Evolutionary conservation across 2,329 filamentous ascomycete species (phyloP).

Genomic region (Colletotrichum neosansevieriae): DNA sequence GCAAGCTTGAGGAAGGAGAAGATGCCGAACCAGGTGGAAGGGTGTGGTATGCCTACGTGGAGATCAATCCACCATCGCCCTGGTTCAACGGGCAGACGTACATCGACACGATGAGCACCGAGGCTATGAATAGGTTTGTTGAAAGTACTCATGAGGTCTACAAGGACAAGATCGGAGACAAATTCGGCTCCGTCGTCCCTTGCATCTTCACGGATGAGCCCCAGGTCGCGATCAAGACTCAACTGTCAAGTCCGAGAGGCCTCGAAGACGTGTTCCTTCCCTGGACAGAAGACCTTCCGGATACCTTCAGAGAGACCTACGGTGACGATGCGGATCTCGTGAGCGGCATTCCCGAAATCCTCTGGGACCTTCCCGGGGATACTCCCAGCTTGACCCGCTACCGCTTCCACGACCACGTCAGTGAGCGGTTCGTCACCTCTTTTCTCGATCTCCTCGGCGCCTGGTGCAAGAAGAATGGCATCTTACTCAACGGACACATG

Average conservation of each 20-base stretch:
- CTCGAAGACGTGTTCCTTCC: conserved; percentile 47
- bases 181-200: conserved; percentile 46
- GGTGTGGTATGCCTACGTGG: conserved; percentile 50
- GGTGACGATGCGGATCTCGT: conserved; percentile 42
- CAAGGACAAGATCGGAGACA: conserved; percentile 46
- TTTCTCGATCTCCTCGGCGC: conserved; percentile 47
- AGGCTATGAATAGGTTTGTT: conserved; percentile 46
- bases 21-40: conserved; percentile 38
- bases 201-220: conserved; percentile 51
- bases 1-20: conserved; percentile 41
- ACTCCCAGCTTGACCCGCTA: conserved; percentile 45
- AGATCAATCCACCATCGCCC: conserved; percentile 45
- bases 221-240: conserved; percentile 48
- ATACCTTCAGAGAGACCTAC: conserved; percentile 45
- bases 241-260: conserved; percentile 43
- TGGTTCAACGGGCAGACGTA: conserved; percentile 51
- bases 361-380: conserved; percentile 48
- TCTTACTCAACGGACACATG: conserved; percentile 48
- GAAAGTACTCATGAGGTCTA: conserved; percentile 48
- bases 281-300: conserved; percentile 47
- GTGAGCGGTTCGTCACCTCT: conserved; percentile 48
- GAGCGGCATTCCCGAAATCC: conserved; percentile 44
- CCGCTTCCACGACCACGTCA: conserved; percentile 48
- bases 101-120: conserved; percentile 46
- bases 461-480: conserved; percentile 46